Evolutionary conservation across 148 eudicot species (phyloP), one percentile per base, ranked within the genome.

Genomic region (Simmondsia chinensis): DNA sequence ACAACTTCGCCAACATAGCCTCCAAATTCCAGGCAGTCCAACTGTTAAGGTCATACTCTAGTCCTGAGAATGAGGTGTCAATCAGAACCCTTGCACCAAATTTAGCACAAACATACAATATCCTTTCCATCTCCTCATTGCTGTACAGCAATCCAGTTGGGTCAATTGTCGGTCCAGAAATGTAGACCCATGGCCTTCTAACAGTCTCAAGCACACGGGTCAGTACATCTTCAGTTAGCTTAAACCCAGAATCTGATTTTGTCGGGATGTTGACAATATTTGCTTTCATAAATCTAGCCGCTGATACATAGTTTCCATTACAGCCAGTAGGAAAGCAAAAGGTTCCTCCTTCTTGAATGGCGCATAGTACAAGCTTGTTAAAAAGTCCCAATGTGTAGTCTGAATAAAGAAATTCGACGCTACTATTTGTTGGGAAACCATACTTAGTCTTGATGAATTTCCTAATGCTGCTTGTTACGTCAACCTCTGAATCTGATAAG

Each of bases 291-390:
- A 85, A 85, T 58, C 67, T 79, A 34, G 97, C 97, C 49, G 97
- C 77, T 53, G 83, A 74, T 33, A 91, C 61, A 44, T 74, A 85
- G 60, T 67, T 70, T 33, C 97, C 97, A 38, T 91, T 82, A n/a
- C 93, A 66, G 50, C 94, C 94, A 63, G 78, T 41, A 6, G 97
- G 95, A 60, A 91, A 85, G 72, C 95, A 91, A 22, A 91, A 65
- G 19, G 95, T 82, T 26, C 97, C 97, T 39, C 94, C 82, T 71
- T 82, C 97, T 60, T 91, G 80, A 45, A 70, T 76, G 63, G 95
- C 82, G 65, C 94, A 72, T 38, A 81, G 85, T 34, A 79, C 85
- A 47, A 91, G 63, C 70, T 85, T 85, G 68, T 68, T 91, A 44
- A 85, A 91, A 60, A 91, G 95, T 53, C 84, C 81, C 20, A 71